Conservation (phyloP, 164 flowering plant genomes). For the Vitis vinifera region DNA sequence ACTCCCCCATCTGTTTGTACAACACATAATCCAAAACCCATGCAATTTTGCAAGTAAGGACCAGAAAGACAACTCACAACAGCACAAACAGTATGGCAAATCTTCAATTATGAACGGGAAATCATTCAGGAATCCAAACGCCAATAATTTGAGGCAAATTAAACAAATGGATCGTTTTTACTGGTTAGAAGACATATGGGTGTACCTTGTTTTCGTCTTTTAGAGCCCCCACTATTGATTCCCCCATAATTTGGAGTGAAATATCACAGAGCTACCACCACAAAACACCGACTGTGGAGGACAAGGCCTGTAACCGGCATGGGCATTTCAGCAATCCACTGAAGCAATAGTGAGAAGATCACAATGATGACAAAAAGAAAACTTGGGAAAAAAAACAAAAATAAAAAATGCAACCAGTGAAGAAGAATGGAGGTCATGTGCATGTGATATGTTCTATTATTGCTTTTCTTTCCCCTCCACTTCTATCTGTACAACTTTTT, state of each 20-base stretch:
- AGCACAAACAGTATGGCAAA: neutral
- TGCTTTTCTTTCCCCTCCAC: neutral
- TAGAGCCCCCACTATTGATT: slow-evolving; percentile 35
- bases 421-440: slow-evolving; percentile 12
- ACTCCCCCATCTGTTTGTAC: slow-evolving; percentile 47
- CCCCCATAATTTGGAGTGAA: slow-evolving; percentile 27
- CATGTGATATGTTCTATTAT: slow-evolving; percentile 17
- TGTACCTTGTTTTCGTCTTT: slow-evolving; percentile 45
- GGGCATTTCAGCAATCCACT: slow-evolving; percentile 19
- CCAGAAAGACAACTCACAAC: slow-evolving; percentile 9
- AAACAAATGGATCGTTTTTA: slow-evolving; percentile 9
- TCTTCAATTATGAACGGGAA: slow-evolving; percentile 7
- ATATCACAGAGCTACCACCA: slow-evolving; percentile 19
- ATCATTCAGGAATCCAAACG: slow-evolving; percentile 9
- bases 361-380: slow-evolving; percentile 36
- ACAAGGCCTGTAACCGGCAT: slow-evolving; percentile 19
- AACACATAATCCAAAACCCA: slow-evolving; percentile 12
- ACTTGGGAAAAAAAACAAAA: neutral
- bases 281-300: slow-evolving; percentile 5
- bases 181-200: slow-evolving; percentile 8
- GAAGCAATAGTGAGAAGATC: slow-evolving; percentile 13
- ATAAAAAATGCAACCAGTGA: slow-evolving; percentile 8
- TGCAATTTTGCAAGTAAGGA: slow-evolving; percentile 16
- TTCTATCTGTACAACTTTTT: slow-evolving; percentile 7
- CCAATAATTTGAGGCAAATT: neutral